Evolutionary conservation across 1,139 yeast species (phyloP), one percentile per base, ranked within the genome.

Genomic region (Suhomyces panamericanus): DNA sequence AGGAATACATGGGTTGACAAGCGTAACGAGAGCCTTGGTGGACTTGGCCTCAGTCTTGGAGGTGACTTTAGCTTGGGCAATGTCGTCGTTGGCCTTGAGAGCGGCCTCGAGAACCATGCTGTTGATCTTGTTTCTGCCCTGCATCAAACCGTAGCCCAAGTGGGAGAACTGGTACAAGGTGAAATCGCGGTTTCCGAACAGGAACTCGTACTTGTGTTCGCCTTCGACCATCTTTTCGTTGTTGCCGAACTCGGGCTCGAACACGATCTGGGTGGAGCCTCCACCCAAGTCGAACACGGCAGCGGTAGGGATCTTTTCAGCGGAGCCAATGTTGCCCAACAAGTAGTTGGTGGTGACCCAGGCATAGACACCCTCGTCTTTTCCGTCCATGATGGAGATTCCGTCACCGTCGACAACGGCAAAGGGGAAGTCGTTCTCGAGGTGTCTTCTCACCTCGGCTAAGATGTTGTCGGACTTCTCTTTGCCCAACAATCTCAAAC

Each of bases 221-320:
- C 96, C 98, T 17, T 85, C 91, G 38, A 78, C 70, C 86, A 90
- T 80, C 53, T 71, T 64, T 54, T 80, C 82, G 50, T 81, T 78
- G 41, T 72, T 67, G 39, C 67, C 62, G 60, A 83, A 83, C 12
- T 78, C 77, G 10, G 99, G 99, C 72, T 93, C 98, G 66, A 93
- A 93, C 6, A 93, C 99, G 69, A 93, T 90, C 69, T 93, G 99
- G 11, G 99, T 93, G 5, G 97, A 90, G 7, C 98, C 99, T 55
- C 99, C 99, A 56, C 99, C 99, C 52, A 93, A 80, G 63, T 93
- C 99, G 62, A 93, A 93, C 12, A 93, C 96, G 8, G 98, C 99
- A 41, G 96, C 96, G 11, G 99, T 93, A 28, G 93, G 87, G 27
- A 69, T 65, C 66, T 82, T 81, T 39, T 80, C 85, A 16, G 80